A percentile compares a stretch with the other conserved stretches of the same genome.
Evolutionary conservation across 345 rosid genomes (phyloP).

Genomic region (Citrus trifoliata): DNA sequence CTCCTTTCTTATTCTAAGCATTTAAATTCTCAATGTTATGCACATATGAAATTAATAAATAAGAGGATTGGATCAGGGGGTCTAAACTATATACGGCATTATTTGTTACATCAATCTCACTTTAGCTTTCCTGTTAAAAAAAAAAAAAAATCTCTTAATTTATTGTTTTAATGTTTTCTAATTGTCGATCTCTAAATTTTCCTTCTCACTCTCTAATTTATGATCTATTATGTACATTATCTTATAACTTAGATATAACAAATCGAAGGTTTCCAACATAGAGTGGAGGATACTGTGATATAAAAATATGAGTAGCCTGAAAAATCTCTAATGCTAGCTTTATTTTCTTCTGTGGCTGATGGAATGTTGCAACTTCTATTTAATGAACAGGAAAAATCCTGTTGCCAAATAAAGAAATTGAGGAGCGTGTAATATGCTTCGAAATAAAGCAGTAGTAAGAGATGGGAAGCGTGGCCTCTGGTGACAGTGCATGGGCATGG

Average conservation of each 20-base stretch:
- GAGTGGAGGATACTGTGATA: too few species aligned
- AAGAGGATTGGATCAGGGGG: background rate
- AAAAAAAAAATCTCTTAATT: too few species aligned
- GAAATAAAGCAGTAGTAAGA: constrained; percentile 10
- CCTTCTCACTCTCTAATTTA: too few species aligned
- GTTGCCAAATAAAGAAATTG: constrained; percentile 8
- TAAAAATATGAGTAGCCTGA: too few species aligned
- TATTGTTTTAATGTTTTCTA: too few species aligned
- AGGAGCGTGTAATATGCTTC: background rate
- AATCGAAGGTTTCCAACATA: too few species aligned
- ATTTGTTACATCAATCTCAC: too few species aligned
- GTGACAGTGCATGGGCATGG: constrained; percentile 52
- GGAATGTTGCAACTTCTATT: constrained; percentile 1
- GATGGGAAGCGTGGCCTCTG: constrained; percentile 21
- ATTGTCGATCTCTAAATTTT: too few species aligned
- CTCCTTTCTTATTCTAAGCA: background rate
- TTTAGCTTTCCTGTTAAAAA: too few species aligned
- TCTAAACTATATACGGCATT: background rate
- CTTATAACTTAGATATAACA: too few species aligned
- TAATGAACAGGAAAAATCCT: background rate
- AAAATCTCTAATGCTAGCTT: background rate
- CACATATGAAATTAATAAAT: background rate
- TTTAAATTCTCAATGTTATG: background rate
- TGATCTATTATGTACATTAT: too few species aligned
- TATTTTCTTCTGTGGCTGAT: background rate